Evolutionary conservation across 2,329 filamentous ascomycete species (phyloP), one percentile per base, ranked within the genome.

Genomic region (Dactylellina parvicollis): DNA sequence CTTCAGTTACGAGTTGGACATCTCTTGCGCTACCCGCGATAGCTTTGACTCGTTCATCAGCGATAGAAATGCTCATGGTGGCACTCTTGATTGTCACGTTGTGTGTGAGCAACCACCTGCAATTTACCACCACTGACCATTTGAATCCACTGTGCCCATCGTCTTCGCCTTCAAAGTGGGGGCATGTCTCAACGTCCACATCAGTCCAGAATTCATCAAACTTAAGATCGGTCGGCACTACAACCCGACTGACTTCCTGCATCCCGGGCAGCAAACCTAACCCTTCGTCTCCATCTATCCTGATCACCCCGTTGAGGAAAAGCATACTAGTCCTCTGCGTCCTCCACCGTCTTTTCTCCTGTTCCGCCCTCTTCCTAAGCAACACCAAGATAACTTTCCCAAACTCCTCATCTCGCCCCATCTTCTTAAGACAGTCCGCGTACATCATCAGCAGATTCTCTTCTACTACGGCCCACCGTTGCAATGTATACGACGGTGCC

Each of bases 361-460:
- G 83, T 0, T 82, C 81, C 2, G 86, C 88, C 0, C 87, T 86
- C 78, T 91, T 92, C 5, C 86, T 86, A 9, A 95, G 81, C 1
- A 97, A 82, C 77, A 90, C 90, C 12, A 97, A 83, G 7, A 92
- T 85, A 7, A 91, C 88, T 22, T 87, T 86, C 14, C 93, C 88
- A 77, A 92, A 96, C 74, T 96, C 92, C 57, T 94, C 90, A 71
- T 88, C 88, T 12, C 88, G 87, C 52, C 90, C 84, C 26, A 96
- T 85, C 76, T 91, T 86, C 75, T 90, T 89, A 26, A 99, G 84
- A 79, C 93, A 98, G 52, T 87, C 86, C 0, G 91, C 87, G 79
- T 97, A 95, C 85, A 97, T 90, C 75, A 91, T 87, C 4, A 98
- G 85, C 86, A 96, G 91, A 0, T 90, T 90, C 2, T 92, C 83